phyloP scores from a whole-genome alignment of 2,329 filamentous ascomycete species.

The Cordyceps pruinosa region DNA sequence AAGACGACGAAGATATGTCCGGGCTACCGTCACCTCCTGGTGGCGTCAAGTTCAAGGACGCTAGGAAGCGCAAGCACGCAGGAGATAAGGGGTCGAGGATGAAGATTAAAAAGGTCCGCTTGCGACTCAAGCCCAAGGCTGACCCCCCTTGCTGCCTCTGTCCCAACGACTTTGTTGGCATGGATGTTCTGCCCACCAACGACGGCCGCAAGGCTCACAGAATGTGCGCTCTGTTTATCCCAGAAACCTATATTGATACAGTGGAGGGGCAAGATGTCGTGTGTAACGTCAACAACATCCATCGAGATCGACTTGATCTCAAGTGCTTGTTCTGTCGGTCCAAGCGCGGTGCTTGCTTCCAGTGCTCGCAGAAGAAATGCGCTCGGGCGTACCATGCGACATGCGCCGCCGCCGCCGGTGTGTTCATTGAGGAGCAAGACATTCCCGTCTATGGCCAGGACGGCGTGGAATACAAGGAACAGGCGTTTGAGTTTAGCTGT shows the following conservation, averaged over 20 bases:
- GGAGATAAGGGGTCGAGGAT: slow-evolving; percentile 35
- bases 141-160: slow-evolving; percentile 86
- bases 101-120: slow-evolving; percentile 72
- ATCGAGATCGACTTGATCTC: slow-evolving; percentile 79
- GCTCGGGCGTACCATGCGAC: slow-evolving; percentile 90
- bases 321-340: slow-evolving; percentile 94
- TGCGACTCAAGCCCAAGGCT: slow-evolving; percentile 62
- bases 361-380: slow-evolving; percentile 93
- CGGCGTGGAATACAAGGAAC: slow-evolving; percentile 84
- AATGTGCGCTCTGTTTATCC: slow-evolving; percentile 82
- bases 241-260: slow-evolving; percentile 79
- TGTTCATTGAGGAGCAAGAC: slow-evolving; percentile 81
- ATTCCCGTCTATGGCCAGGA: slow-evolving; percentile 85
- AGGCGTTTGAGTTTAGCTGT: slow-evolving; percentile 88
- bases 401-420: slow-evolving; percentile 84
- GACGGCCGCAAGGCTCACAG: slow-evolving; percentile 83
- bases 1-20: slow-evolving; percentile 49
- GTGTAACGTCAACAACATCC: slow-evolving; percentile 71
- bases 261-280: slow-evolving; percentile 67
- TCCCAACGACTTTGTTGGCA: slow-evolving; percentile 77
- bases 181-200: slow-evolving; percentile 79
- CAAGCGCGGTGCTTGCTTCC: slow-evolving; percentile 92
- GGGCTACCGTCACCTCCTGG: slow-evolving; percentile 76
- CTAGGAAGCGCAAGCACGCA: slow-evolving; percentile 52
- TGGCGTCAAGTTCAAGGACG: slow-evolving; percentile 57